phyloP scores from a whole-genome alignment of 1,284 basidiomycete genomes.

The Schizophyllum commune region DNA sequence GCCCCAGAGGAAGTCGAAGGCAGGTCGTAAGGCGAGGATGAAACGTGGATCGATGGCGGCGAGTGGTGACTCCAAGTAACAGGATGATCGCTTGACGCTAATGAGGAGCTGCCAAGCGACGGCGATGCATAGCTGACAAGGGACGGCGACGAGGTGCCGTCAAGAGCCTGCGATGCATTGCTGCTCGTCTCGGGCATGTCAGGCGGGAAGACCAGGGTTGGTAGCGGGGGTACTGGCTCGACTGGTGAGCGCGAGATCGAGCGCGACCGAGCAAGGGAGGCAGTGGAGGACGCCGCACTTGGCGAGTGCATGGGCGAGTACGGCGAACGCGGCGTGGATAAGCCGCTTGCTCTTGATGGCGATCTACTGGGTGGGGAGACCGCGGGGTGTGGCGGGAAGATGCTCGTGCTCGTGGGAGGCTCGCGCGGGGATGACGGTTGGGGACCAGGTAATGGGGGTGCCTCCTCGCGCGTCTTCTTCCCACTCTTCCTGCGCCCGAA shows the following conservation, averaged over 20 bases:
- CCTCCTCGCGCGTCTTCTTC: too few relatives aligned
- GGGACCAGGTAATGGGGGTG: too few relatives aligned
- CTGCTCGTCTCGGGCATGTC: neutral
- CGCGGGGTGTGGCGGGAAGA: too few relatives aligned
- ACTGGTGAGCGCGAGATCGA: neutral
- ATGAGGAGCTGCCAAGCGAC: neutral
- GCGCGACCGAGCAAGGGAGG: neutral
- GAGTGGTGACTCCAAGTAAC: neutral
- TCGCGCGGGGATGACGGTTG: too few relatives aligned
- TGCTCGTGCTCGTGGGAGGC: too few relatives aligned
- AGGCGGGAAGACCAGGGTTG: neutral
- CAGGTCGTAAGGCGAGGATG: neutral
- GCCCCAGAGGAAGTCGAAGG: neutral
- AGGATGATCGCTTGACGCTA: neutral
- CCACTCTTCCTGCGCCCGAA: too few relatives aligned
- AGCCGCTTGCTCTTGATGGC: neutral
- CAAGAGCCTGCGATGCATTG: neutral
- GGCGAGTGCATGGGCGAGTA: neutral
- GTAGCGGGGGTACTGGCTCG: neutral
- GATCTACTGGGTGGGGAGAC: too few relatives aligned
- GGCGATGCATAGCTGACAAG: neutral
- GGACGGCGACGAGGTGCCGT: neutral
- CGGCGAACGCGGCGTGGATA: neutral
- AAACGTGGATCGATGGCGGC: too few relatives aligned
- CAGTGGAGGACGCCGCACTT: neutral